phyloP scores from a whole-genome alignment of 257 asterid species.

The Coffea eugenioides region DNA sequence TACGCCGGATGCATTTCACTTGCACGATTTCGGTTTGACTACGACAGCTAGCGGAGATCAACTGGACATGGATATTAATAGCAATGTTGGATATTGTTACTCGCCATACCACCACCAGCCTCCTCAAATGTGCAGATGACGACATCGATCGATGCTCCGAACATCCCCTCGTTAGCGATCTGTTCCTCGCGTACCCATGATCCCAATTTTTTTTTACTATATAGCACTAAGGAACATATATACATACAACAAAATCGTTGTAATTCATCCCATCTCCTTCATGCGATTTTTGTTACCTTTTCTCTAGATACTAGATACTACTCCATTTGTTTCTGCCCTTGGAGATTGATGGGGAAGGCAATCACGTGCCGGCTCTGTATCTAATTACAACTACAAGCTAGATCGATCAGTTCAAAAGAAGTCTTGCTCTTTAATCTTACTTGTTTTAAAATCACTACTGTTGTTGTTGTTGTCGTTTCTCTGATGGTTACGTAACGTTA shows the following conservation, averaged over 20 bases:
- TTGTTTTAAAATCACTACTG: no score
- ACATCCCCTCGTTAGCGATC: background rate
- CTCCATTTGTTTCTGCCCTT: background rate
- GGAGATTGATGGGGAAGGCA: background rate
- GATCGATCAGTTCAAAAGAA: background rate
- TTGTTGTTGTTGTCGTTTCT: no score
- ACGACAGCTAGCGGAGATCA: background rate
- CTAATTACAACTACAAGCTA: background rate
- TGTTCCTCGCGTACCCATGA: background rate
- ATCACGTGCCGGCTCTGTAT: background rate
- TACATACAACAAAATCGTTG: background rate
- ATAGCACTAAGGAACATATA: no score
- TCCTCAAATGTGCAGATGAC: conserved; percentile 14
- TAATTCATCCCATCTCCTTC: background rate
- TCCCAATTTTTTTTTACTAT: no score
- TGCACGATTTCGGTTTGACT: no score
- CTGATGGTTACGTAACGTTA: no score
- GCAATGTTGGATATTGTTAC: no score
- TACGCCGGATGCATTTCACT: no score
- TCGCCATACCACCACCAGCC: no score
- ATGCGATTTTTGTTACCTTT: background rate
- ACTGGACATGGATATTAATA: background rate
- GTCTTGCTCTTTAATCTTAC: no score
- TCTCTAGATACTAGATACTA: background rate
- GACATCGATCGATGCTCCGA: background rate